Evolutionary conservation across 1,284 basidiomycete species (phyloP).

Genomic region (Rhodotorula sp.): DNA sequence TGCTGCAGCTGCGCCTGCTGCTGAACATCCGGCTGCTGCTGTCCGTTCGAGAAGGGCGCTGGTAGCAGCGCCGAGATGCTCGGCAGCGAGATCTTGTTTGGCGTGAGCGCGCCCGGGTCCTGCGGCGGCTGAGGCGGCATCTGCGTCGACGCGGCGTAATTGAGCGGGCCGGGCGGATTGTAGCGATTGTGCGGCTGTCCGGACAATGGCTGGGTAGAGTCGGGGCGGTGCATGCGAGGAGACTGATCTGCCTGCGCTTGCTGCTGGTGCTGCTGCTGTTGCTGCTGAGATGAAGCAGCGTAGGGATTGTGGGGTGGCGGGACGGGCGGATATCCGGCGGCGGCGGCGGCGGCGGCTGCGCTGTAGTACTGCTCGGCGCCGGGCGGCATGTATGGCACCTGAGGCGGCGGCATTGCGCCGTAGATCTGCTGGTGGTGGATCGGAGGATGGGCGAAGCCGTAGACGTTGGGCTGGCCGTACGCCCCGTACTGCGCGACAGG

Average conservation of each 20-base stretch:
- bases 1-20: constrained; percentile 1
- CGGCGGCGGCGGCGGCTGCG: not conserved
- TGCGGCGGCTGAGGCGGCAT: not conserved
- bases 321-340: not conserved
- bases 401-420: not conserved
- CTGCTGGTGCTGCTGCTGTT: not conserved
- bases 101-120: constrained; percentile 3
- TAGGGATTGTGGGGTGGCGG: not conserved
- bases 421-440: not conserved
- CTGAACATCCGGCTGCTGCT: not conserved
- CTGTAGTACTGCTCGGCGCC: not conserved
- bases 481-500: not conserved
- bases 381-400: not conserved
- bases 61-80: constrained; percentile 32
- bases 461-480: too few relatives aligned
- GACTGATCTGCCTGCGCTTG: too few relatives aligned
- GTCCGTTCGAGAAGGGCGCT: constrained; percentile 1
- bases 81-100: constrained; percentile 26
- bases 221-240: too few relatives aligned
- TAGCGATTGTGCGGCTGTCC: not conserved
- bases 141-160: not conserved
- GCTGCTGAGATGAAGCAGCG: not conserved
- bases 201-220: too few relatives aligned
- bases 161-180: not conserved
- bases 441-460: too few relatives aligned